A percentile compares a stretch with the other conserved stretches of the same genome.
Conservation (phyloP, 2,329 filamentous ascomycete genomes). For the Chaetomiaceae sp. region DNA sequence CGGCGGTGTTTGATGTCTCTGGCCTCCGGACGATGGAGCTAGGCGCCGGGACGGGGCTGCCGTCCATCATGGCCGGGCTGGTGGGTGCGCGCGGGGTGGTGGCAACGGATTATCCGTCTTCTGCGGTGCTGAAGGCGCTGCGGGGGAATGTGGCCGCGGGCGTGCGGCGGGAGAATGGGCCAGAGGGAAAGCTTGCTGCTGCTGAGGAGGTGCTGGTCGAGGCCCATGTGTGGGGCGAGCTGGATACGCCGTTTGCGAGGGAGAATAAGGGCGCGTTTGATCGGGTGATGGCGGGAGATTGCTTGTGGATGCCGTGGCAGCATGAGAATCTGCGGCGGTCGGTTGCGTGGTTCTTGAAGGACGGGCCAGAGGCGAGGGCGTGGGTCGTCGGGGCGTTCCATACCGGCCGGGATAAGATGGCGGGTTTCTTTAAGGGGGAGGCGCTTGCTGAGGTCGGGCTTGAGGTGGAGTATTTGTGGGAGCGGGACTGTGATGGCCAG, state of each 20-base stretch:
- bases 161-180: conserved; percentile 33
- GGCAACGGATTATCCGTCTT: conserved; percentile 64
- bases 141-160: conserved; percentile 53
- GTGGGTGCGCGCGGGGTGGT: conserved; percentile 47
- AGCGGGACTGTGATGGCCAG: conserved; percentile 61
- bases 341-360: conserved; percentile 56
- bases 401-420: conserved; percentile 61
- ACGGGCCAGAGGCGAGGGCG: conserved; percentile 43
- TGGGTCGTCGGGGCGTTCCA: conserved; percentile 70
- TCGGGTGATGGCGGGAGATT: conserved; percentile 65
- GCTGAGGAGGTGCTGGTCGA: conserved; percentile 39
- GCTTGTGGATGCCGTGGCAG: conserved; percentile 70
- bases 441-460: conserved; percentile 47
- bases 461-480: conserved; percentile 61
- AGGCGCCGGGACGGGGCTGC: conserved; percentile 59
- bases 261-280: conserved; percentile 43
- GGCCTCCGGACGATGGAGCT: conserved; percentile 57
- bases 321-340: conserved; percentile 61
- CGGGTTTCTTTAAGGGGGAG: conserved; percentile 54
- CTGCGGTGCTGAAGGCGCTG: conserved; percentile 55
- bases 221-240: conserved; percentile 62
- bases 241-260: conserved; percentile 28
- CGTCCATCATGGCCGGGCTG: conserved; percentile 45
- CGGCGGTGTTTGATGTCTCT: conserved; percentile 41
- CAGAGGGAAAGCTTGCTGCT: conserved; percentile 27